Conservation (phyloP, 352 stramenopile genomes). For the Pseudoperonospora humuli region DNA sequence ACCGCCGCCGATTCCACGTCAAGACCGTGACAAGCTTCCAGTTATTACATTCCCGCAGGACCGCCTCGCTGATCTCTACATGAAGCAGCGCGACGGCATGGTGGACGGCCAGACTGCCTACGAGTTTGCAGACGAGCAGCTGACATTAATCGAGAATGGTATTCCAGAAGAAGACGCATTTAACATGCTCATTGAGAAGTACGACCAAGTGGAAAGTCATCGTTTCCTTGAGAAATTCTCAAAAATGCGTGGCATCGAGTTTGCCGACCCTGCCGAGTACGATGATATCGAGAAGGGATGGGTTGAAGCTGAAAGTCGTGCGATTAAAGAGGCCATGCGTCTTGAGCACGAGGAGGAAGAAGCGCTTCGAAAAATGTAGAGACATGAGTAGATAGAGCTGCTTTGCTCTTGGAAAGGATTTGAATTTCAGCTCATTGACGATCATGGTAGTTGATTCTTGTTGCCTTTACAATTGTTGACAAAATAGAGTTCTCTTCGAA, state of each 20-base stretch:
- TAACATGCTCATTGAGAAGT: constrained; percentile 76
- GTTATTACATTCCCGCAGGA: constrained; percentile 82
- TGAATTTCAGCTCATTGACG: too few species aligned
- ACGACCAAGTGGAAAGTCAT: constrained; percentile 73
- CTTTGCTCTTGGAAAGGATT: too few species aligned
- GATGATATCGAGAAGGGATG: constrained; percentile 76
- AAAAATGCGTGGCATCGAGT: constrained; percentile 70
- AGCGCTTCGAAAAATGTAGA: constrained; percentile 60
- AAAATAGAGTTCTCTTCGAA: too few species aligned
- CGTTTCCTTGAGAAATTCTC: constrained; percentile 81
- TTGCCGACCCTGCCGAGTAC: constrained; percentile 68
- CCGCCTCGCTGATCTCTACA: constrained; percentile 75
- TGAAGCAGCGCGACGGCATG: constrained; percentile 58
- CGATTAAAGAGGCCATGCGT: constrained; percentile 81
- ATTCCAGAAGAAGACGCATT: constrained; percentile 74
- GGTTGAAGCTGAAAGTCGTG: constrained; percentile 68
- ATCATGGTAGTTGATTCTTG: too few species aligned
- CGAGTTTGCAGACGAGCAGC: constrained; percentile 81
- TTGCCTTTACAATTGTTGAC: too few species aligned
- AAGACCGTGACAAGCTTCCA: constrained; percentile 67
- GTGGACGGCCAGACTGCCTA: constrained; percentile 76
- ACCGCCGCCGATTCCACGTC: constrained; percentile 57
- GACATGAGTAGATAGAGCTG: constrained; percentile 1
- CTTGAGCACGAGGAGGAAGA: constrained; percentile 78
- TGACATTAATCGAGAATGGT: constrained; percentile 79